Evolutionary conservation across 768 basidiomycete genomes (phyloP).

Genomic region (Gyrodon lividus): DNA sequence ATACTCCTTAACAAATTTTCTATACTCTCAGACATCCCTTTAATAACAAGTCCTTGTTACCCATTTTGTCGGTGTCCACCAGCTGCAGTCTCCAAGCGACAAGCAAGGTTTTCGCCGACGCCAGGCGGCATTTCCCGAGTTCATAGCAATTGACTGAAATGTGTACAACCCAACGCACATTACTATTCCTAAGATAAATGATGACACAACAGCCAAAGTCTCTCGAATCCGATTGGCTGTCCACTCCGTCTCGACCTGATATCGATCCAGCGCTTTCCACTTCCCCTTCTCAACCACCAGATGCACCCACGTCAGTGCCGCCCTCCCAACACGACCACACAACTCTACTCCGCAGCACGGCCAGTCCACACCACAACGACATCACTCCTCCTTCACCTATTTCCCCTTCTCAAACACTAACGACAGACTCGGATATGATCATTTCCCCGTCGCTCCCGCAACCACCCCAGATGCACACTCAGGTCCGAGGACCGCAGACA

Average conservation of each 20-base stretch:
- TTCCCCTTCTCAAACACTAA: not conserved
- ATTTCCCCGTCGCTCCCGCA: conserved; percentile 17
- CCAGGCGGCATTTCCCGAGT: too few species aligned
- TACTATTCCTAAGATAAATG: too few species aligned
- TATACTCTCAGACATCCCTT: too few species aligned
- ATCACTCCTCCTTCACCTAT: not conserved
- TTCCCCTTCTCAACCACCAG: not conserved
- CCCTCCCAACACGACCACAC: not conserved
- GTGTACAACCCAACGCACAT: too few species aligned
- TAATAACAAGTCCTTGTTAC: too few species aligned
- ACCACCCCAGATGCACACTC: not conserved
- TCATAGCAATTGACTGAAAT: too few species aligned
- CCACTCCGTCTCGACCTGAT: not conserved
- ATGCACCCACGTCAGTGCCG: not conserved
- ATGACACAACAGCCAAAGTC: too few species aligned
- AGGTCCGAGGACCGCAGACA: not conserved
- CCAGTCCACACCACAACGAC: not conserved
- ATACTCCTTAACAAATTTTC: too few species aligned
- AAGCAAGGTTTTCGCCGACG: too few species aligned
- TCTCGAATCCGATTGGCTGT: too few species aligned
- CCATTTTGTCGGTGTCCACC: too few species aligned
- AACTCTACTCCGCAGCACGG: not conserved
- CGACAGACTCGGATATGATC: conserved; percentile 13
- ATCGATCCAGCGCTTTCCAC: not conserved
- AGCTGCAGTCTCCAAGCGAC: too few species aligned